Conservation (phyloP, 768 basidiomycete genomes). For the Pleurotus eryngii region DNA sequence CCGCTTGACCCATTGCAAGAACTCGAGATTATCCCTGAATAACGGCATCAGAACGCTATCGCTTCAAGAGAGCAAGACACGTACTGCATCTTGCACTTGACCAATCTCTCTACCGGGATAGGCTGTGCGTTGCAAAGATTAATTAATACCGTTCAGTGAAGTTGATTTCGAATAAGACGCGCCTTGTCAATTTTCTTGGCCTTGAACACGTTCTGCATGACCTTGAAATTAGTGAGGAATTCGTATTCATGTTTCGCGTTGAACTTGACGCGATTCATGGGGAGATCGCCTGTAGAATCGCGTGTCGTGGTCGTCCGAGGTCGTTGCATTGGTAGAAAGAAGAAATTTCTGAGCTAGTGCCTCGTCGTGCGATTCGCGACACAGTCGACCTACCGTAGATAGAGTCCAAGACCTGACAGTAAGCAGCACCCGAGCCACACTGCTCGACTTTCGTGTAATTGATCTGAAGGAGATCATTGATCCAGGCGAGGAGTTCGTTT, state of each 20-base stretch:
- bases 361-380: constrained; percentile 9
- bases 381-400: constrained; percentile 68
- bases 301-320: not conserved
- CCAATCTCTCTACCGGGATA: constrained; percentile 89
- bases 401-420: constrained; percentile 94
- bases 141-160: no score
- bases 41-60: constrained; percentile 4
- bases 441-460: constrained; percentile 93
- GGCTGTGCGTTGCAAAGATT: constrained; percentile 48
- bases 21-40: constrained; percentile 92
- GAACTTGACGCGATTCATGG: constrained; percentile 93
- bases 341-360: no score
- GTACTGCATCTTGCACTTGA: constrained; percentile 99
- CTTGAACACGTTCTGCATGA: constrained; percentile 92
- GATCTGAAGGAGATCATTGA: constrained; percentile 89
- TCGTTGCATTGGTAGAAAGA: no score
- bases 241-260: constrained; percentile 96
- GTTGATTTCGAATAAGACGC: constrained; percentile 15
- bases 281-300: constrained; percentile 67
- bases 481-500: constrained; percentile 87
- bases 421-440: constrained; percentile 87
- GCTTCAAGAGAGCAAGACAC: constrained; percentile 27
- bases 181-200: constrained; percentile 93
- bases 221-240: constrained; percentile 91
- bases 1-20: constrained; percentile 94